Base-by-base conservation (phyloP, 768 basidiomycete genomes). In the Cystobasidium tubakii region DNA sequence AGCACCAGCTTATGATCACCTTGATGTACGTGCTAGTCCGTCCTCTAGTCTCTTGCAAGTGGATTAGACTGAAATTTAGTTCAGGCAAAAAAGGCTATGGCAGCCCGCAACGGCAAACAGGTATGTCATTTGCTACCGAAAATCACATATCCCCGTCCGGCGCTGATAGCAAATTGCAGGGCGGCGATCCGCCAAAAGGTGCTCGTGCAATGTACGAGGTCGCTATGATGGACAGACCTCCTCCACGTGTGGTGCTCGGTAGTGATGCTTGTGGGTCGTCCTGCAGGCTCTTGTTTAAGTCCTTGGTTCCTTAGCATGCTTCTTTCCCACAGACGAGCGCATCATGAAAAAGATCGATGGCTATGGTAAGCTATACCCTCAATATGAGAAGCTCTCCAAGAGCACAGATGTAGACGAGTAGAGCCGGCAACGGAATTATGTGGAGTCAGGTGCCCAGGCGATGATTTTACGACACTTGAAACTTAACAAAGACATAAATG, bases 121-220 rank as follows among this genome's bases (percentile, higher is more conserved):
- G 57, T 60, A 60, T 6, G 27, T 60, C 7, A n/a, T n/a, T 29
- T n/a, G n/a, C n/a, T n/a, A 6, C n/a, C 17, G 29, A 15, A 60
- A 29, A 13, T 9, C 6, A 34, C 9, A 15, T 34, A 25, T n/a
- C 53, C 7, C 27, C 10, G 4, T 7, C n/a, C 27, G 53, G 4
- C 6, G 21, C 29, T 34, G 29, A 60, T 21, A 15, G 10, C 23
- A 17, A 15, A 29, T 55, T 60, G 46, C 72, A 76, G 53, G 63
- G 34, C 2, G 75, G 75, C 13, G 75, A 76, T 60, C 75, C 75
- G 1, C 21, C n/a, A 19, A 76, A 76, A 44, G 75, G 50, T 44
- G 73, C 63, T 17, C 23, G 29, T 19, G 75, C 75, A 1, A 69
- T 76, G 65, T 76, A 76, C 42, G 43, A 74, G 55, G 27, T 76